A percentile compares a stretch with the other conserved stretches of the same genome.
phyloP scores from a whole-genome alignment of 2,329 filamentous ascomycete genomes.

The Furcasterigmium furcatum region DNA sequence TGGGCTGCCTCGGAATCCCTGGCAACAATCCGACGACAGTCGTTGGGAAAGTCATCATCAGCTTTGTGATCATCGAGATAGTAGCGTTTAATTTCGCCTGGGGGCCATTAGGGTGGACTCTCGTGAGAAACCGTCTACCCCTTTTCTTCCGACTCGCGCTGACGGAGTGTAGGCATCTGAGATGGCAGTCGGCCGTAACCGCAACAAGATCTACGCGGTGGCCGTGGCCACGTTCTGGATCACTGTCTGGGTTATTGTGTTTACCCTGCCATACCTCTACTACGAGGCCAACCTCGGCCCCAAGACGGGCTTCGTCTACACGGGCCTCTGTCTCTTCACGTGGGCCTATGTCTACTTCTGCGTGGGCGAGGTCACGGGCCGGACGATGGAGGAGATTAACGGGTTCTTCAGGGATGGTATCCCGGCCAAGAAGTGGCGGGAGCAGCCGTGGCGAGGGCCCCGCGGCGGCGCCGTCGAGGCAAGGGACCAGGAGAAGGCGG shows the following conservation, averaged over 20 bases:
- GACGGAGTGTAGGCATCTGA: slow-evolving; percentile 28
- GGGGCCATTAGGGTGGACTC: slow-evolving; percentile 36
- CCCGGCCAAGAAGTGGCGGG: slow-evolving; percentile 18
- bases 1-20: slow-evolving; percentile 36
- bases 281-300: slow-evolving; percentile 36
- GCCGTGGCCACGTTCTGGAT: slow-evolving; percentile 40
- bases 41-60: slow-evolving; percentile 34
- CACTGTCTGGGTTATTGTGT: slow-evolving; percentile 35
- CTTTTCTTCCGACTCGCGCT: no score
- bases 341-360: slow-evolving; percentile 32
- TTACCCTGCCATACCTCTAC: slow-evolving; percentile 36
- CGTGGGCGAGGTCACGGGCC: slow-evolving; percentile 24
- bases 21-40: slow-evolving; percentile 16
- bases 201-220: slow-evolving; percentile 36
- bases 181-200: slow-evolving; percentile 43
- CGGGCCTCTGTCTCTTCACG: slow-evolving; percentile 26
- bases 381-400: slow-evolving; percentile 24
- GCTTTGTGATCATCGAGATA: slow-evolving; percentile 37
- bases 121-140: slow-evolving; percentile 18
- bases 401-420: slow-evolving; percentile 17
- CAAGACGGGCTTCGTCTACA: slow-evolving; percentile 33
- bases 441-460: no score
- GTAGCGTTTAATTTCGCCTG: slow-evolving; percentile 41
- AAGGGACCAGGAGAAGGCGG: no score
- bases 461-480: no score